Conservation (phyloP, 768 basidiomycete genomes). For the Terana coerulea region DNA sequence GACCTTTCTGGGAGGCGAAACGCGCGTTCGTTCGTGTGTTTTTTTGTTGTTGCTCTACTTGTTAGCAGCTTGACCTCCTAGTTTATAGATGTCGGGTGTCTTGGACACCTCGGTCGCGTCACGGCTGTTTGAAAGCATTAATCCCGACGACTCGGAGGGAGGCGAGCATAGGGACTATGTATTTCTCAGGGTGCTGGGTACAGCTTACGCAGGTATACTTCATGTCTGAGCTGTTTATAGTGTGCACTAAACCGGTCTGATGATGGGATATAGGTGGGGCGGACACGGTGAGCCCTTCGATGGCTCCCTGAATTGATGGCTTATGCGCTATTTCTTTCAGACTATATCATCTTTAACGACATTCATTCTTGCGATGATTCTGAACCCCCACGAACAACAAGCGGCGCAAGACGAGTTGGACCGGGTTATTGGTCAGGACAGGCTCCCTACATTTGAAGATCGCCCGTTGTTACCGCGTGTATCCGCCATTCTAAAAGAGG, state of each 20-base stretch:
- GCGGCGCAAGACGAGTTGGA: constrained; percentile 2
- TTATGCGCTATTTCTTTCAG: no score
- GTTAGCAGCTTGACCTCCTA: not conserved
- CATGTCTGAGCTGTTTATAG: not conserved
- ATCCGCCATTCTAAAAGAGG: constrained; percentile 2
- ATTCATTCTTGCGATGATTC: constrained; percentile 1
- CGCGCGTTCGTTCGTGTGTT: constrained; percentile 45
- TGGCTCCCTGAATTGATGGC: no score
- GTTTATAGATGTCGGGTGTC: no score
- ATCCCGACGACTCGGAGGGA: not conserved
- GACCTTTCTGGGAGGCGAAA: constrained; percentile 57
- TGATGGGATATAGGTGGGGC: constrained; percentile 1
- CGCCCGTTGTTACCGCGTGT: not conserved
- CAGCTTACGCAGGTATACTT: constrained; percentile 22
- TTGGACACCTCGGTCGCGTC: not conserved
- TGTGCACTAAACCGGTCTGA: not conserved
- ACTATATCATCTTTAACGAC: constrained; percentile 46
- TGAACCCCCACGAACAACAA: not conserved
- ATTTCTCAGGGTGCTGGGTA: constrained; percentile 1
- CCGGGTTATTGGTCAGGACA: not conserved
- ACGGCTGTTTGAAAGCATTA: not conserved
- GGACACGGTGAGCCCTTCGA: constrained; percentile 13
- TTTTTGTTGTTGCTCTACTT: not conserved
- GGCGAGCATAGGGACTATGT: not conserved
- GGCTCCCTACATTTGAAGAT: constrained; percentile 5